Conservation (phyloP, 2,329 filamentous ascomycete species). For the Biscogniauxia mediterranea region DNA sequence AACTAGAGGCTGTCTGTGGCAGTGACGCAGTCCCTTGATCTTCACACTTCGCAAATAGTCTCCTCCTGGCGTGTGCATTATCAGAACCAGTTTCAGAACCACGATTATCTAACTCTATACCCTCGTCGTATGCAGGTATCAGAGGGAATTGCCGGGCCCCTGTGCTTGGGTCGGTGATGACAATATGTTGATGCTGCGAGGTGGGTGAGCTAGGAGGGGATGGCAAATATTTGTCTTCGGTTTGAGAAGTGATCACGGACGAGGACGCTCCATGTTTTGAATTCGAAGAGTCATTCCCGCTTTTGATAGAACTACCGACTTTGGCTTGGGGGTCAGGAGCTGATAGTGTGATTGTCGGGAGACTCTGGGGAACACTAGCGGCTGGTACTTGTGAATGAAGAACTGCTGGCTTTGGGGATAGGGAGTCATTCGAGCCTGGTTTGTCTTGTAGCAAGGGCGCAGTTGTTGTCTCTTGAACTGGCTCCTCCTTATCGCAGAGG, state of each 20-base stretch:
- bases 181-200: slow-evolving; percentile 14
- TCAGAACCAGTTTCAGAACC: neutral
- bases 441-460: neutral
- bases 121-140: slow-evolving; percentile 11
- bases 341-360: neutral
- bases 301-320: neutral
- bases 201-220: slow-evolving; percentile 13
- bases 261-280: slow-evolving; percentile 4
- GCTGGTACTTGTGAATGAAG: neutral
- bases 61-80: neutral
- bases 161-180: slow-evolving; percentile 20
- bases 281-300: neutral
- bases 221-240: slow-evolving; percentile 10
- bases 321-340: neutral
- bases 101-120: slow-evolving; percentile 5
- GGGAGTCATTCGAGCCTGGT: neutral
- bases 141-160: slow-evolving; percentile 28
- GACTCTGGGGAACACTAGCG: neutral
- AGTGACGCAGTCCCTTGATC: neutral
- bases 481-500: slow-evolving; percentile 10
- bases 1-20: neutral
- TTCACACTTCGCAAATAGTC: slow-evolving; percentile 2
- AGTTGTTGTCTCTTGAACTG: slow-evolving; percentile 1
- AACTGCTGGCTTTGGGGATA: neutral
- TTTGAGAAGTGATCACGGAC: slow-evolving; percentile 1